Percentiles rank a stretch among this genome's conserved stretches.
Evolutionary conservation across 345 rosid species (phyloP).

Genomic region (Excoecaria cochinchinensis): DNA sequence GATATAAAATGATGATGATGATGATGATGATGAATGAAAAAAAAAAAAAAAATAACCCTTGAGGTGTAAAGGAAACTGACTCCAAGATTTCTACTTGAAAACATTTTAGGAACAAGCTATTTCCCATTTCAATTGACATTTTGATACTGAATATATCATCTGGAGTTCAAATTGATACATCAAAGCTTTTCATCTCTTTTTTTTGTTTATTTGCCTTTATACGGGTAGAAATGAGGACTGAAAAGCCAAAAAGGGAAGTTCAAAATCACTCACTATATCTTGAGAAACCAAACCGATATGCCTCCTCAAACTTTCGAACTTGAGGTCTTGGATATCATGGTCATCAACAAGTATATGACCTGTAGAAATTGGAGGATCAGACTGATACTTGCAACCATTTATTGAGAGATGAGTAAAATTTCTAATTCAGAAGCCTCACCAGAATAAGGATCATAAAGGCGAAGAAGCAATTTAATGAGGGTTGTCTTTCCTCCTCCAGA

Average conservation of each 20-base stretch:
- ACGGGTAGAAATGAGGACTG: neutral
- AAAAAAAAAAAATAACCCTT: too few relatives aligned
- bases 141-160: neutral
- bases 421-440: conserved; percentile 42
- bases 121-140: neutral
- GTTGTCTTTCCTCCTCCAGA: conserved; percentile 99
- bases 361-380: conserved; percentile 25
- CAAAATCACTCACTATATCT: conserved; percentile 61
- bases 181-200: neutral
- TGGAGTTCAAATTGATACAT: neutral
- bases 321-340: conserved; percentile 53
- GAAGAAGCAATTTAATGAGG: conserved; percentile 89
- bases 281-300: conserved; percentile 94
- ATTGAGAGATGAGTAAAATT: neutral
- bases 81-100: neutral
- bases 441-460: conserved; percentile 72
- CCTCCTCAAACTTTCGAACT: conserved; percentile 68
- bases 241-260: conserved; percentile 10
- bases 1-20: neutral
- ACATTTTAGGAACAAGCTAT: neutral
- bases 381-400: neutral
- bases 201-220: neutral
- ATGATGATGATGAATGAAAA: neutral
- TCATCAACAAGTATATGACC: conserved; percentile 72
- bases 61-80: neutral